phyloP scores from a whole-genome alignment of 2,329 filamentous ascomycete species.

The Knufia petricola region DNA sequence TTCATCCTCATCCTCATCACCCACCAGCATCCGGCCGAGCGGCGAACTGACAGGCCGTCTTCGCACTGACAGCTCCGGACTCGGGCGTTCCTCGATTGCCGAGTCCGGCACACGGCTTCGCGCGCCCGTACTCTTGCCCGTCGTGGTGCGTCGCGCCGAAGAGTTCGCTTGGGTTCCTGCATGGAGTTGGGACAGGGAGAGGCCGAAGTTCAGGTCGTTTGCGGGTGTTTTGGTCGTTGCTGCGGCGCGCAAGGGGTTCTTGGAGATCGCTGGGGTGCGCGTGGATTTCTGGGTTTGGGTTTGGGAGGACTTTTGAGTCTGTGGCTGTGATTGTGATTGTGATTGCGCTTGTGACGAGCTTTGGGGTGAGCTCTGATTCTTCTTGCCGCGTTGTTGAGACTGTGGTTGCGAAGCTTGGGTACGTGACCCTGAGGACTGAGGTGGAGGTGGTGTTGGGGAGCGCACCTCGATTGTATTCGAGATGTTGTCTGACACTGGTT shows the following conservation, averaged over 20 bases:
- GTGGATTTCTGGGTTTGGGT: neutral
- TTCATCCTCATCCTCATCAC: neutral
- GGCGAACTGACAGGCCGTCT: neutral
- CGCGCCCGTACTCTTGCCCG: neutral
- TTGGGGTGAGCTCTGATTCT: too few species aligned
- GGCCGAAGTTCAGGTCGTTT: neutral
- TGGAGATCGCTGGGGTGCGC: neutral
- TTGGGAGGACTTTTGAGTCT: neutral
- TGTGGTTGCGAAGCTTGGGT: neutral
- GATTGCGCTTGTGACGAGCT: too few species aligned
- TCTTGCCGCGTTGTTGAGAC: too few species aligned
- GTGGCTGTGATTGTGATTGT: neutral
- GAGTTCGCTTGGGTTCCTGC: constrained; percentile 6
- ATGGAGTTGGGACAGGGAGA: neutral
- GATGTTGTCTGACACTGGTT: neutral
- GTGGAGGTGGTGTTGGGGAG: neutral
- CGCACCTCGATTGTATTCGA: neutral
- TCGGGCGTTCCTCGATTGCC: neutral
- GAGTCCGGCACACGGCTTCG: neutral
- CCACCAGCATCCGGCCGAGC: neutral
- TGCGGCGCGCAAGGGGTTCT: constrained; percentile 1
- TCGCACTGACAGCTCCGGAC: neutral
- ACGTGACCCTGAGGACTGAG: neutral
- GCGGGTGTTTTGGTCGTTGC: neutral
- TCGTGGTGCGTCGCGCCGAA: neutral